Evolutionary conservation across 2,329 filamentous ascomycete genomes (phyloP), one percentile per base, ranked within the genome.

Genomic region (Fusarium graminum): DNA sequence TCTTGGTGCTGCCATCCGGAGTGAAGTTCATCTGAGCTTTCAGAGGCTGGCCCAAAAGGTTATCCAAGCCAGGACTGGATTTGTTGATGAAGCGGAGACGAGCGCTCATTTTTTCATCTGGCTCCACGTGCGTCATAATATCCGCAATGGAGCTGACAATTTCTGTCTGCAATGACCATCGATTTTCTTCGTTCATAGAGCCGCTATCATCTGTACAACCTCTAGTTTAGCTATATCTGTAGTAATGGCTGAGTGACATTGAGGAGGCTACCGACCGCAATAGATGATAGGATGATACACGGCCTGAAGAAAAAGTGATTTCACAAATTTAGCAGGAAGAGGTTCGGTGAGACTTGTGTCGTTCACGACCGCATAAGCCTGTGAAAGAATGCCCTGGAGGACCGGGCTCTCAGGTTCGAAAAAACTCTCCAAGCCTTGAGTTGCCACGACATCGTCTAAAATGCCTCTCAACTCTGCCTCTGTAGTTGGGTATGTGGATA

Each of bases 241-340:
- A 14, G 17, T 14, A 10, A 9, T 29, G 22, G 14, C 7, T 45
- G 17, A 12, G 32, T 34, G 6, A 19, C 2, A 40, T 3, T 30
- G 25, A n/a, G 10, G 1, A 9, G 13, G 7, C 13, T 25, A 50
- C 46, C 9, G 36, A 50, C 46, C 46, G 3, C 46, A 50, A 30
- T 50, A 50, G 36, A 50, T 25, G 14, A 50, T 50, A 7, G 46
- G 46, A 34, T 50, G 46, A 2, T 50, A 50, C n/a, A 50, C 4
- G 3, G 46, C 46, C 46, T 39, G 39, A 1, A 14, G 34, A 3
- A 50, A 40, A 3, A 19, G 26, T 7, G 26, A 40, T 4, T 3
- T 17, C 3, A 50, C 46, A 2, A 2, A 25, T 6, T 9, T 7
- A 2, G 26, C 6, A 25, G 46, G 40, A 30, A 50, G 7, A 10